These are phyloP conservation scores for Aphanomyces cochlioides DNA, from an alignment of 352 stramenopile genomes.

Conservation along the genomic window DNA sequence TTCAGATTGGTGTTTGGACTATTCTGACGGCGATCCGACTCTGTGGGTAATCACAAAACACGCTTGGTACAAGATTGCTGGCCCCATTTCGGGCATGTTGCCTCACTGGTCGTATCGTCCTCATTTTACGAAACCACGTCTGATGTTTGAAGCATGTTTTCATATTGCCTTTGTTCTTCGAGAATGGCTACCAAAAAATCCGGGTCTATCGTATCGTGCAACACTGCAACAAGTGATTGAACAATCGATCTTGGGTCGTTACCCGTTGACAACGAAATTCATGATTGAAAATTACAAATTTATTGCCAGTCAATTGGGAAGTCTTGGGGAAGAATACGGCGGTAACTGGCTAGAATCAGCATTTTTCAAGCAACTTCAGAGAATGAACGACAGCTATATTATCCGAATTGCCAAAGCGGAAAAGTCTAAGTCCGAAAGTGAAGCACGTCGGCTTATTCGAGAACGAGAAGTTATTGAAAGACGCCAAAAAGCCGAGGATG, in stretches of 20 bases:
- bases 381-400: conserved; percentile 60
- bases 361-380: conserved; percentile 82
- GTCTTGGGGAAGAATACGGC: conserved; percentile 71
- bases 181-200: conserved; percentile 83
- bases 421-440: conserved; percentile 55
- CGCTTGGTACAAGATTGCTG: conserved; percentile 84
- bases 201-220: conserved; percentile 77
- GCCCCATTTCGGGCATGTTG: conserved; percentile 66
- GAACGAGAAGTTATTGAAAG: conserved; percentile 32
- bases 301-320: conserved; percentile 71
- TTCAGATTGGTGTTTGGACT: conserved; percentile 84
- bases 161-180: conserved; percentile 81
- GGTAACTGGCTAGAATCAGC: conserved; percentile 67
- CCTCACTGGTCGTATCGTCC: conserved; percentile 66
- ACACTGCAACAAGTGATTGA: conserved; percentile 81
- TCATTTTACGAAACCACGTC: conserved; percentile 67
- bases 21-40: conserved; percentile 77
- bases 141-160: conserved; percentile 80
- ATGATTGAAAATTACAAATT: conserved; percentile 81
- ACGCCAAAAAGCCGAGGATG: conserved; percentile 46
- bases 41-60: conserved; percentile 79
- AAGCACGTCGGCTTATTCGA: conserved; percentile 44
- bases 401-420: conserved; percentile 52
- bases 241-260: conserved; percentile 62
- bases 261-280: conserved; percentile 77